Evolutionary conservation across 192 early-diverging fungal species (phyloP), one percentile per base, ranked within the genome.

Genomic region (Chytriomyces sp.): DNA sequence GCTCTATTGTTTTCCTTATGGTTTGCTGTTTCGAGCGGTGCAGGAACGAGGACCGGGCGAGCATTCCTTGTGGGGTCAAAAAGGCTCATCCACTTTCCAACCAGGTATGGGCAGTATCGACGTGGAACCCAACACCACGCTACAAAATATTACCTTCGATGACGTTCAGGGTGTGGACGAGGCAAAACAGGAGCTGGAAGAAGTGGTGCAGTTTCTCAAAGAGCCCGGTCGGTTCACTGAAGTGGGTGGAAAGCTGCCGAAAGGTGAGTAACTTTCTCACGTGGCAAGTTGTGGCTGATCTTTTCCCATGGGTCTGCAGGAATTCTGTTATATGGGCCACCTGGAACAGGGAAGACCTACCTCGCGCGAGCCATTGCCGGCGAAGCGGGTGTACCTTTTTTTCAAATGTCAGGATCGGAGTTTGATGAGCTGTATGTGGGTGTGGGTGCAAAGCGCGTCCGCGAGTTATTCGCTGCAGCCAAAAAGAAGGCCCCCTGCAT

Each of bases 361-460:
- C 79, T 98, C 40, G 98, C 98, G 10, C 84, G 96, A 34, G 98
- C 98, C 10, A 93, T 98, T 30, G 98, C 98, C 8, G 96, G 96
- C 14, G 96, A 99, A 80, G 96, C 98, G 14, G 94, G 89, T 10
- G 96, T 98, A 4, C 96, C 96, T 2, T 99, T 99, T 81, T 98
- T 99, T 77, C 96, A 96, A 77, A 98, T 99, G 96, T 91, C 89
- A 63, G 98, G 96, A 37, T 90, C 88, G 73, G 98, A 99, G 82
- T 98, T 99, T 88, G 98, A 98, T 81, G 96, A 99, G 78, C 87
- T 98, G 76, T 99, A 97, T 76, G 96, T 99, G 26, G 96, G 96
- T 66, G 95, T 98, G 14, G 98, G 98, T 19, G 95, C 85, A 8
- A 82, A 90, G 68, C 78, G 93, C 52, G 92, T 95, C 10, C 88